Base-by-base conservation (phyloP, 768 basidiomycete species). In the Tylopilus cervinicoccineus region DNA sequence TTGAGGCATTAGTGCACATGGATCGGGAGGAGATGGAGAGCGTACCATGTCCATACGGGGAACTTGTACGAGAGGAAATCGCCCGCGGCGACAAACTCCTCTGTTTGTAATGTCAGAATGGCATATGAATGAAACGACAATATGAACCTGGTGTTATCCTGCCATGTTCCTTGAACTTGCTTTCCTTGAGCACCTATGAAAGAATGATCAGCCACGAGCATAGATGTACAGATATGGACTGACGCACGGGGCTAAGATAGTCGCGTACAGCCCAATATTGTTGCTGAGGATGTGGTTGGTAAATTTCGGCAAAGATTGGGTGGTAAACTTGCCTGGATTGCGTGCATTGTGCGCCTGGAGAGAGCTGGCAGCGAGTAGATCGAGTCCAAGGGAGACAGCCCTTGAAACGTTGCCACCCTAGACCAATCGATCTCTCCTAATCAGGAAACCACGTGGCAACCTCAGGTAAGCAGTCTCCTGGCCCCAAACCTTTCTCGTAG, bases 1-100 rank as follows among this genome's bases (percentile, higher is more conserved):
- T 43, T 24, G 9, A 39, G 5, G 1, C 1, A 29, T 19, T 36
- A n/a, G 29, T 32, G 13, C 36, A 31, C 24, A 9, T 38, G 38
- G 8, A 53, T 45, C 14, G n/a, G 14, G 4, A 3, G 5, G 7
- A 14, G 19, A 34, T 24, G 7, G 2, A 19, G 10, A 33, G 11
- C 2, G 0, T 48, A 91, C 96, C 96, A 99, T 61, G 83, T 76
- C 96, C 96, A 99, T 22, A 96, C 93, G 11, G 92, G 91, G 70
- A 99, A 99, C 75, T 99, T 99, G 81, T 97, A 97, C 7, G 85
- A 77, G 50, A 99, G 73, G 70, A 97, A 98, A 68, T 99, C 96
- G 45, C 96, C 96, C 8, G 96, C 96, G 14, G 91, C 93, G 24
- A 97, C 92, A 62, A 96, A 98, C 70, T 98, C 96, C 81, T 99